Percentiles rank a stretch among this genome's conserved stretches.
Conservation (phyloP, 2,329 filamentous ascomycete species). For the Botrytis tulipae region DNA sequence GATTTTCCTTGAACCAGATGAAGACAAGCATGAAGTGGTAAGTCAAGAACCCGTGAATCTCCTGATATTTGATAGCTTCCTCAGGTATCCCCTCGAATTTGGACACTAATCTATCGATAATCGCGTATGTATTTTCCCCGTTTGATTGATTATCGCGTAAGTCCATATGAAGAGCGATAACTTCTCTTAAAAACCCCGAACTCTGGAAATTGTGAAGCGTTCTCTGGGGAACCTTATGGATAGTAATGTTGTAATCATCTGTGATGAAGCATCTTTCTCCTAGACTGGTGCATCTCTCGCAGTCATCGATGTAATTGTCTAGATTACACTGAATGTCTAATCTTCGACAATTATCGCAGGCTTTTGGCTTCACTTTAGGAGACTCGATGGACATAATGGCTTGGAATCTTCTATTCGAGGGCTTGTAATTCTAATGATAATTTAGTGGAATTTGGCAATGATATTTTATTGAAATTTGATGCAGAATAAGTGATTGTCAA, state of each 20-base stretch:
- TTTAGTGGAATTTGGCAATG: neutral
- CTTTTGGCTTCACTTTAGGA: neutral
- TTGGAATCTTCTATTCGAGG: neutral
- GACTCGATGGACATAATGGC: neutral
- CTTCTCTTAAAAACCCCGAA: rapidly evolving
- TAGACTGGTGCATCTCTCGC: neutral
- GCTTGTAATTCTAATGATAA: neutral
- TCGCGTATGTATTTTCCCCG: neutral
- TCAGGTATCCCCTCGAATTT: neutral
- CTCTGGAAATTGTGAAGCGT: neutral
- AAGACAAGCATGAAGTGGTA: rapidly evolving
- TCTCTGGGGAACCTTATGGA: neutral
- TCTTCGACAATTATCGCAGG: too few relatives aligned
- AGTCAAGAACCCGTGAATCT: neutral
- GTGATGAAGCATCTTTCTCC: neutral
- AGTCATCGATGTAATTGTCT: neutral
- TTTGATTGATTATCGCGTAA: neutral
- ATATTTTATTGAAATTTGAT: neutral
- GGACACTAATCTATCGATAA: neutral
- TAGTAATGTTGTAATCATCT: neutral
- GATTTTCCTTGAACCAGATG: rapidly evolving
- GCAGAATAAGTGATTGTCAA: neutral
- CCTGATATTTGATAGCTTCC: neutral
- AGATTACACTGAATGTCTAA: neutral
- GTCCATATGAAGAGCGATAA: rapidly evolving